Percentiles rank a stretch among this genome's conserved stretches.
Evolutionary conservation across 768 basidiomycete species (phyloP).

Genomic region (Pulveroboletus sp.): DNA sequence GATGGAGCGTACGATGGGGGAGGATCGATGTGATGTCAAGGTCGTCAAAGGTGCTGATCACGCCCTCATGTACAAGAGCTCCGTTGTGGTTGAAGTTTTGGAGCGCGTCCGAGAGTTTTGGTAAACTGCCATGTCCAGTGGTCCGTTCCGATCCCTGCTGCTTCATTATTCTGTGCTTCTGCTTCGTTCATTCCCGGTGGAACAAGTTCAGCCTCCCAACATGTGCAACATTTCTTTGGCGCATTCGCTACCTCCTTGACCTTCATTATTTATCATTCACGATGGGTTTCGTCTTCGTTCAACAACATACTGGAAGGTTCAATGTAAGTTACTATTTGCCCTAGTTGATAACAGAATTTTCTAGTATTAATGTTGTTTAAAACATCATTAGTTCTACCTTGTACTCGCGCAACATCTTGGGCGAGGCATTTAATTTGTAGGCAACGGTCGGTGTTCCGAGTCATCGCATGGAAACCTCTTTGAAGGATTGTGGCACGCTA

Average conservation of each 20-base stretch:
- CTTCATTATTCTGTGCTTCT: conserved; percentile 17
- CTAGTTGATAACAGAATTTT: conserved; percentile 22
- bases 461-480: too few species aligned
- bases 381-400: conserved; percentile 28
- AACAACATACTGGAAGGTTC: conserved; percentile 24
- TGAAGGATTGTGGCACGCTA: too few species aligned
- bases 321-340: conserved; percentile 27
- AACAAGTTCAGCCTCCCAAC: conserved; percentile 8
- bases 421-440: not conserved
- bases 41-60: conserved; percentile 90
- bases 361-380: conserved; percentile 33
- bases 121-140: conserved; percentile 25
- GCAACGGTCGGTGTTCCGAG: too few species aligned
- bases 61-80: conserved; percentile 88
- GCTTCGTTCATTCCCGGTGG: conserved; percentile 14
- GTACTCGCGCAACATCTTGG: conserved; percentile 15
- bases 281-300: conserved; percentile 16
- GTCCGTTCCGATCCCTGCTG: conserved; percentile 10
- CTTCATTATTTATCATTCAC: conserved; percentile 22
- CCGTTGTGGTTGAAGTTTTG: conserved; percentile 81
- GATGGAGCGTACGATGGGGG: conserved; percentile 86
- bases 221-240: conserved; percentile 6
- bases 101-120: conserved; percentile 65
- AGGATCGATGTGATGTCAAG: conserved; percentile 70
- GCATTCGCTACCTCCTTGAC: conserved; percentile 7